These are phyloP conservation scores for Coelastrella sp. DNA, from an alignment of 139 green algal genomes.

Conservation along the genomic window DNA sequence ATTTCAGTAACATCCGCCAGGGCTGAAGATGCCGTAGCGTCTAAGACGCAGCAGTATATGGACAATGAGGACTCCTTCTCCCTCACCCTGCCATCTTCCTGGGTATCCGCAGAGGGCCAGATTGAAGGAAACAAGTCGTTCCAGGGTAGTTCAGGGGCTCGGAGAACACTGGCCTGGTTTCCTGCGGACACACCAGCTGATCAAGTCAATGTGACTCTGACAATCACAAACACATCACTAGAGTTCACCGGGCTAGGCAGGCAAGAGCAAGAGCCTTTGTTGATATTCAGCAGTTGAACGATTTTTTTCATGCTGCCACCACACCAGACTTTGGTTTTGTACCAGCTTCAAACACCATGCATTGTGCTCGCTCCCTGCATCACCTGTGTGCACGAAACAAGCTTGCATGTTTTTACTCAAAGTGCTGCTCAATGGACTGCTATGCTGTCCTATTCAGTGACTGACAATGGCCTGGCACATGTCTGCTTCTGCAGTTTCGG, in stretches of 20 bases:
- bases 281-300: neutral
- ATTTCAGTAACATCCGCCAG: neutral
- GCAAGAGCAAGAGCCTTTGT: neutral
- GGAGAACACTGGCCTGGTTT: slow-evolving; percentile 37
- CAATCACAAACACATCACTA: slow-evolving; percentile 47
- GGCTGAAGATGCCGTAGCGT: neutral
- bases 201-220: slow-evolving; percentile 46
- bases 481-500: slow-evolving; percentile 4
- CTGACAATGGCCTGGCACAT: too few species aligned
- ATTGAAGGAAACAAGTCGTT: slow-evolving; percentile 36
- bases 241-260: slow-evolving; percentile 51
- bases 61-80: slow-evolving; percentile 5
- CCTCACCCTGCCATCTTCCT: neutral
- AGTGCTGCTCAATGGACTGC: too few species aligned
- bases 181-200: slow-evolving; percentile 5
- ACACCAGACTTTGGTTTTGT: too few species aligned
- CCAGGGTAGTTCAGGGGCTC: neutral
- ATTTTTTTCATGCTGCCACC: too few species aligned
- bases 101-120: slow-evolving; percentile 5
- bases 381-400: too few species aligned
- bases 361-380: too few species aligned
- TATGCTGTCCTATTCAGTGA: too few species aligned
- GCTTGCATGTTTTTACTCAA: too few species aligned
- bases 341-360: too few species aligned
- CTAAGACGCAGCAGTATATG: neutral